Base-by-base conservation (phyloP, 2,329 filamentous ascomycete genomes). In the Colletotrichum tropicale region DNA sequence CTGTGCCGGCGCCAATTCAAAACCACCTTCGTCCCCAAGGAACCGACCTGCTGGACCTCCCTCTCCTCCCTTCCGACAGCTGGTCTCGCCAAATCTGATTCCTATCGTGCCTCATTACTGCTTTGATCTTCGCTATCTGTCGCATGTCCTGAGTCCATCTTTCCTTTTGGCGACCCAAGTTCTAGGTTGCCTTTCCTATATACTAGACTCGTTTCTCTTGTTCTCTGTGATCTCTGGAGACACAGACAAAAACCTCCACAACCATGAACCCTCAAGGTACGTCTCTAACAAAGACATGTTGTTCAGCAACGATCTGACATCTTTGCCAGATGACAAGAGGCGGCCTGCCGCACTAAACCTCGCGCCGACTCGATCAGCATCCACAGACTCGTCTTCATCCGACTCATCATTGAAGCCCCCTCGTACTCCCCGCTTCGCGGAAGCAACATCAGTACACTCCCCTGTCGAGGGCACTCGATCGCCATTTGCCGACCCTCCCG, bases 371-470 rank as follows among this genome's bases (percentile, higher is more conserved):
- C 87, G 89, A 75, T 87, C 88, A 67, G 85, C 84, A 30, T 89
- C 90, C 7, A 86, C 87, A 61, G 85, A 86, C 67, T 91, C 89
- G 16, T 87, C 86, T 52, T 90, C 89, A 32, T 89, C 89, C 73
- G 86, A 86, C 78, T 88, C 86, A 60, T 92, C 91, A 18, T 86
- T 92, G 78, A 94, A 94, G 86, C 88, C 91, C 52, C 93, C 93
- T 77, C 91, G 94, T 81, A 94, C 93, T 80, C 93, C 94, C 80
- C 93, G 94, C 81, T 96, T 96, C 81, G 94, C 93, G 71, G 94
- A 96, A 87, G 94, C 94, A 60, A 96, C 94, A 34, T 91, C 94
- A 32, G 92, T 96, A 67, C 89, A 96, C 86, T 96, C 94, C 62
- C 94, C 94, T 56, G 88, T 95, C 81, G 93, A 96, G 76, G 87